Evolutionary conservation across 179 eudicot genomes (phyloP).

Genomic region (Patellifolia procumbens): DNA sequence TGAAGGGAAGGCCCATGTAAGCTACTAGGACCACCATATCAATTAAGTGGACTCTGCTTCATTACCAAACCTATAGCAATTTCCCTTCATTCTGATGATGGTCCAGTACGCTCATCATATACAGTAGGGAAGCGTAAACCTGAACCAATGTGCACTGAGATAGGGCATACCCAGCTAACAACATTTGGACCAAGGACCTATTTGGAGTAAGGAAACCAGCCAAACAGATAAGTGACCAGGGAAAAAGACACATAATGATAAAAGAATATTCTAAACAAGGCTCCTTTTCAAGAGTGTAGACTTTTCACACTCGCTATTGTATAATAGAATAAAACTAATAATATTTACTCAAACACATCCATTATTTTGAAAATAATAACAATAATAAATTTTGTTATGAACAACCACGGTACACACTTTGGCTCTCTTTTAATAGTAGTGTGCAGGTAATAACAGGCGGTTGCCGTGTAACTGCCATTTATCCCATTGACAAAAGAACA

Average conservation of each 20-base stretch:
- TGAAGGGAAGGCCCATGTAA: neutral
- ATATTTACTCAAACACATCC: too few relatives aligned
- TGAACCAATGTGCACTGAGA: conserved; percentile 61
- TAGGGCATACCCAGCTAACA: conserved; percentile 76
- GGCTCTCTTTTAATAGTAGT: too few relatives aligned
- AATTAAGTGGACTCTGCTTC: conserved; percentile 3
- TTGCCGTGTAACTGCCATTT: too few relatives aligned
- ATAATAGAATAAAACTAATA: too few relatives aligned
- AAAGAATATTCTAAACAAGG: neutral
- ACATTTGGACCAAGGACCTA: conserved; percentile 87
- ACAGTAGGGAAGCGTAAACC: conserved; percentile 73
- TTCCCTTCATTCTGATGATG: conserved; percentile 41
- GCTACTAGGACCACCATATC: neutral
- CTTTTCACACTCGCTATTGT: neutral
- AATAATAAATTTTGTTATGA: too few relatives aligned
- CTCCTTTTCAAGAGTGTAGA: neutral
- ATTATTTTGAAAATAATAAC: too few relatives aligned
- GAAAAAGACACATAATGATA: neutral
- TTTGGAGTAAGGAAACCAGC: conserved; percentile 16
- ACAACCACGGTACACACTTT: too few relatives aligned
- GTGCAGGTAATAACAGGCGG: too few relatives aligned
- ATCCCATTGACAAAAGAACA: too few relatives aligned
- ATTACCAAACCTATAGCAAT: neutral
- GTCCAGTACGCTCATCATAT: conserved; percentile 46
- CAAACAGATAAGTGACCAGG: conserved; percentile 17